These are phyloP conservation scores for Diplosphaera chodatii DNA, from an alignment of 139 green algal species.

Conservation along the genomic window DNA sequence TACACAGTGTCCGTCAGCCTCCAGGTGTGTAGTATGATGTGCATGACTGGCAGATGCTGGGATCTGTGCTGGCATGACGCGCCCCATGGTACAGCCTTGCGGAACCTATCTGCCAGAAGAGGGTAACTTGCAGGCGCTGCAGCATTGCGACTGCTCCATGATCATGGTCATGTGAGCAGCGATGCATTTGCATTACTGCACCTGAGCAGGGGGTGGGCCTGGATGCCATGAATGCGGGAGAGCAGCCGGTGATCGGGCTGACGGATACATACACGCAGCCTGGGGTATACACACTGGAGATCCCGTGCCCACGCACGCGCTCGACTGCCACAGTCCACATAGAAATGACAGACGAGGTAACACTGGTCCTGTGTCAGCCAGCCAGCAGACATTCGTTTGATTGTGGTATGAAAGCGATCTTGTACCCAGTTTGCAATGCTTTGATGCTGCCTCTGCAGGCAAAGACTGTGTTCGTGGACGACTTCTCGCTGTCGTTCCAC, in stretches of 20 bases:
- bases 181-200: too few relatives aligned
- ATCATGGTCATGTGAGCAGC: too few relatives aligned
- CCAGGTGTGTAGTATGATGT: constrained; percentile 30
- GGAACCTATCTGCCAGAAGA: too few relatives aligned
- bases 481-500: constrained; percentile 91
- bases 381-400: too few relatives aligned
- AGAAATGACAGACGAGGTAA: constrained; percentile 59
- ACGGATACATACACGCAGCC: constrained; percentile 53
- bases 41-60: neutral
- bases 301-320: constrained; percentile 66
- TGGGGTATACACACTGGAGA: constrained; percentile 65
- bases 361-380: too few relatives aligned
- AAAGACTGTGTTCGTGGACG: constrained; percentile 58
- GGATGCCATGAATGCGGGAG: constrained; percentile 60
- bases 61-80: too few relatives aligned
- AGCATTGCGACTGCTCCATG: too few relatives aligned
- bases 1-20: constrained; percentile 71
- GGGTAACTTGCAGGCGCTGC: too few relatives aligned
- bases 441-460: too few relatives aligned
- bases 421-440: too few relatives aligned
- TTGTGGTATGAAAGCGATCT: too few relatives aligned
- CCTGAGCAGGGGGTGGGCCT: constrained; percentile 63
- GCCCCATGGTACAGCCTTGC: neutral
- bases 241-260: constrained; percentile 72
- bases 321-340: constrained; percentile 66